Evolutionary conservation across 192 early-diverging fungal genomes (phyloP).

Genomic region (Powellomyces hirtus): DNA sequence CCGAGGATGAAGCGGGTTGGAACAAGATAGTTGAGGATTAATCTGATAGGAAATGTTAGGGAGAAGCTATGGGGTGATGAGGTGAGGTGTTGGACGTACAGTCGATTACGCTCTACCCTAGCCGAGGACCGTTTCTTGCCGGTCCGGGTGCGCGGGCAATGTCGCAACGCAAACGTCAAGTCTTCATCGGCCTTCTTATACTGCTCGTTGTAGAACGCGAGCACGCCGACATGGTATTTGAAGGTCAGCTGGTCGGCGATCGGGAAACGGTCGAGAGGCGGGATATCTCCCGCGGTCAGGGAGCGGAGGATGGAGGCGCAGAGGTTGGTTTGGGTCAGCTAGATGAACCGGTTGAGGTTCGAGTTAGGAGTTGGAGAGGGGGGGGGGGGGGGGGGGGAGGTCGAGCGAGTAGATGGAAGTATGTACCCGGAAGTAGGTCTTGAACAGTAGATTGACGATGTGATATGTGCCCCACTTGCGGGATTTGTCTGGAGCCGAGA

Average conservation of each 20-base stretch:
- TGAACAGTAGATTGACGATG: conserved; percentile 81
- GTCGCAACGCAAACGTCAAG: conserved; percentile 46
- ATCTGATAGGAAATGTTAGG: conserved; percentile 1
- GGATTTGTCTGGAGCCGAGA: conserved; percentile 42
- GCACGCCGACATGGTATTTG: conserved; percentile 81
- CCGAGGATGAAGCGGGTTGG: conserved; percentile 77
- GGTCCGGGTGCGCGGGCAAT: conserved; percentile 26
- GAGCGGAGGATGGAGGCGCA: conserved; percentile 80
- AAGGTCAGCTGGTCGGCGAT: conserved; percentile 83
- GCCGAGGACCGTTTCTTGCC: background rate
- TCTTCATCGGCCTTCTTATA: conserved; percentile 65
- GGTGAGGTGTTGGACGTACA: conserved; percentile 15
- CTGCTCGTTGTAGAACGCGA: conserved; percentile 82
- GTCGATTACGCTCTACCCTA: conserved; percentile 15
- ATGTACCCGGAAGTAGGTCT: conserved; percentile 80
- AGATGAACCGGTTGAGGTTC: background rate
- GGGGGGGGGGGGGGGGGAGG: conserved; percentile 76
- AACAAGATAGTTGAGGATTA: conserved; percentile 78
- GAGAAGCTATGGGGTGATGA: background rate
- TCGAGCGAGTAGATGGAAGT: conserved; percentile 26
- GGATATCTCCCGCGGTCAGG: conserved; percentile 70
- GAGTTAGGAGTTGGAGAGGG: conserved; percentile 68
- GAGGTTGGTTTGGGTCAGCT: conserved; percentile 76
- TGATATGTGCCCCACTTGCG: conserved; percentile 94
- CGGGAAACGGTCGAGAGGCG: conserved; percentile 72